phyloP scores from a whole-genome alignment of 176 grass and related monocot species.

The Areca catechu region DNA sequence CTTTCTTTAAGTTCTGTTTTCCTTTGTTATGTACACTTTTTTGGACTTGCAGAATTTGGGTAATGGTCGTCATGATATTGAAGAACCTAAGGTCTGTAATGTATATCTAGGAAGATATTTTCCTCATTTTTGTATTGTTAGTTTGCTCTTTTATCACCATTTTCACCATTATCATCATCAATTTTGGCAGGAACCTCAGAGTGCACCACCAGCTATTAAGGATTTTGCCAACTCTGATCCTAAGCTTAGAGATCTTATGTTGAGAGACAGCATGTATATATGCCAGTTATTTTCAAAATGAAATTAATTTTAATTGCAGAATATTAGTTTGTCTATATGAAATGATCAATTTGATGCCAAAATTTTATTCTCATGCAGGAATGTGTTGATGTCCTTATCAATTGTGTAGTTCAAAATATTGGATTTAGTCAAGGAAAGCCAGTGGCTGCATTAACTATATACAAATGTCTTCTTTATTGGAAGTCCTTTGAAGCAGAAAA shows the following conservation, averaged over 20 bases:
- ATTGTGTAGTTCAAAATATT: slow-evolving; percentile 62
- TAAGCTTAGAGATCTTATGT: slow-evolving; percentile 59
- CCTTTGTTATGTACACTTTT: neutral
- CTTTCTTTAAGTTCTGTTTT: too few species aligned
- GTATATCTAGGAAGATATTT: slow-evolving; percentile 24
- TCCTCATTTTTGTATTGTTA: slow-evolving; percentile 11
- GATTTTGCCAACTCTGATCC: slow-evolving; percentile 44
- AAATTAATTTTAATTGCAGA: neutral
- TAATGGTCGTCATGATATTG: slow-evolving; percentile 33
- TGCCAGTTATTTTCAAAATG: neutral
- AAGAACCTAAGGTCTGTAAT: slow-evolving; percentile 52
- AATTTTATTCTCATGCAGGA: slow-evolving; percentile 45
- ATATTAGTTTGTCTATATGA: neutral
- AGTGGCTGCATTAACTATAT: slow-evolving; percentile 77
- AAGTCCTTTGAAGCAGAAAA: slow-evolving; percentile 92
- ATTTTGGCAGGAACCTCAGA: slow-evolving; percentile 60
- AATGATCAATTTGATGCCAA: slow-evolving; percentile 19
- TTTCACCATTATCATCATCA: neutral
- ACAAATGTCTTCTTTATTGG: slow-evolving; percentile 95
- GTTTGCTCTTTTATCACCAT: too few species aligned
- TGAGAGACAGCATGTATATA: slow-evolving; percentile 70
- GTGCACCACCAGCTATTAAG: slow-evolving; percentile 47
- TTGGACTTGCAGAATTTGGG: slow-evolving; percentile 43
- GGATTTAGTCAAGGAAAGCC: slow-evolving; percentile 74
- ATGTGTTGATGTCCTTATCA: slow-evolving; percentile 65